Evolutionary conservation across 2,329 filamentous ascomycete species (phyloP), one percentile per base, ranked within the genome.

Genomic region (Berkeleyomyces rouxiae): DNA sequence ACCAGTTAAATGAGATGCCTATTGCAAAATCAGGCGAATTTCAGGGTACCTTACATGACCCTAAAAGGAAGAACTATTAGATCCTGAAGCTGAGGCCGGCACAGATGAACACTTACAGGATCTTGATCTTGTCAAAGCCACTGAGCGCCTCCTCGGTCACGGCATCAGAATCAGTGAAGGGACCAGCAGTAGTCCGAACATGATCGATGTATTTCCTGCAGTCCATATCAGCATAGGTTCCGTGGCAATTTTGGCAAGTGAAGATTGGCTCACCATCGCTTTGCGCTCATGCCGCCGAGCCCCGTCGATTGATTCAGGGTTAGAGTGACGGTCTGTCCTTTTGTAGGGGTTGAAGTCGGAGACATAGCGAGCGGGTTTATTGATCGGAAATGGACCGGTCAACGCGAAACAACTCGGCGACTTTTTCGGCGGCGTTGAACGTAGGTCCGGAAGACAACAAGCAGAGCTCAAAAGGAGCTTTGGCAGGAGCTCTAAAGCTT

Each of bases 191-290:
- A 64, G 80, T 84, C 63, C 95, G 81, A 67, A 96, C 84, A 66
- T 81, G 85, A 74, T 97, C 84, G 63, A 97, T 81, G 72, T 95
- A 86, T 72, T 83, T 85, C 90, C 90, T 95, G 66, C 7, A n/a
- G 9, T 10, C 16, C 61, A 61, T 64, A 44, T 51, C 59, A 61
- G 49, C 42, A n/a, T n/a, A 10, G 13, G 36, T 23, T 4, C 13
- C 33, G 16, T 13, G 13, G 51, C 51, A 7, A 7, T 36, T 4
- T 36, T 57, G 13, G 23, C 37, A 7, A 46, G 7, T 4, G 2
- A n/a, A 9, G 36, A 46, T 46, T 53, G 49, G 9, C 37, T 43
- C 11, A 62, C 61, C 61, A 62, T 37, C 61, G 33, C 9, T 62
- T 57, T 10, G 49, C 16, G 49, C 40, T 58, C 53, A 58, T 47